Evolutionary conservation across 495 filamentous ascomycete genomes (phyloP).

Genomic region (Xylaria castorea): DNA sequence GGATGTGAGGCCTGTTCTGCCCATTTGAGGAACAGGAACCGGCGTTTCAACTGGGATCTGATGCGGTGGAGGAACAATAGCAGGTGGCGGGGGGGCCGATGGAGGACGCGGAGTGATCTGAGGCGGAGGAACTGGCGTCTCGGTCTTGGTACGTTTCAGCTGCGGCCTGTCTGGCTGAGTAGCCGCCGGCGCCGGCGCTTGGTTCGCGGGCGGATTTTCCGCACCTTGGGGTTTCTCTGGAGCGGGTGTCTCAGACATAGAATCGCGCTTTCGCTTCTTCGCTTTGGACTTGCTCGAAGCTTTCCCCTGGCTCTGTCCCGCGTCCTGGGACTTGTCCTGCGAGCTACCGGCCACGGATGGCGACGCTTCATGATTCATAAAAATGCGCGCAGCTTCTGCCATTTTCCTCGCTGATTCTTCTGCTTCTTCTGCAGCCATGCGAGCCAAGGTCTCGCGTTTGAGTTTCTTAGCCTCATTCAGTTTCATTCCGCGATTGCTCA

Average conservation of each 20-base stretch:
- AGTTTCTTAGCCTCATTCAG: slow-evolving; percentile 91
- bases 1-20: slow-evolving; percentile 53
- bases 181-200: slow-evolving; percentile 32
- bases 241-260: slow-evolving; percentile 49
- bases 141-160: slow-evolving; percentile 64
- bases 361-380: slow-evolving; percentile 44
- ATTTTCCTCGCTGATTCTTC: slow-evolving; percentile 67
- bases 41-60: slow-evolving; percentile 56
- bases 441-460: slow-evolving; percentile 75
- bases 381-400: slow-evolving; percentile 60
- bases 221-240: slow-evolving; percentile 49
- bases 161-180: slow-evolving; percentile 43
- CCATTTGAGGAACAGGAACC: slow-evolving; percentile 57
- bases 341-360: slow-evolving; percentile 37
- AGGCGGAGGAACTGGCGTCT: slow-evolving; percentile 58
- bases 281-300: slow-evolving; percentile 41
- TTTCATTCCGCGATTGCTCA: slow-evolving; percentile 89
- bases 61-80: slow-evolving; percentile 15
- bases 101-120: slow-evolving; percentile 44
- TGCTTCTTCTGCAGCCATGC: slow-evolving; percentile 72
- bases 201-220: slow-evolving; percentile 37
- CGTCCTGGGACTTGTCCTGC: slow-evolving; percentile 35
- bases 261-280: slow-evolving; percentile 63
- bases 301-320: slow-evolving; percentile 28
- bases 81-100: slow-evolving; percentile 38